These are phyloP conservation scores for Croton laevigatus DNA, from an alignment of 441 rosid genomes.

Conservation along the genomic window DNA sequence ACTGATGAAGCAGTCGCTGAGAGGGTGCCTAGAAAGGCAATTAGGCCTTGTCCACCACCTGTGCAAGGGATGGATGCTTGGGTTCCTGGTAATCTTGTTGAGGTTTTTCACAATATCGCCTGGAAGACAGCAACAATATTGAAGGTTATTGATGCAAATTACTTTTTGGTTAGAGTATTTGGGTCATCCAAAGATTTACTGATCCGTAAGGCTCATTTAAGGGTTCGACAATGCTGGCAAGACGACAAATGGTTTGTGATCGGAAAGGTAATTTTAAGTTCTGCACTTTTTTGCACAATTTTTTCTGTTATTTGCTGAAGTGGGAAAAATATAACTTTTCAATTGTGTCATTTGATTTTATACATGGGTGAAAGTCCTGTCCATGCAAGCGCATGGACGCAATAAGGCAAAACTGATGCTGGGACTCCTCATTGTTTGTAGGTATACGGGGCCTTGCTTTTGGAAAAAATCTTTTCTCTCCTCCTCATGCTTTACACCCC, in stretches of 20 bases:
- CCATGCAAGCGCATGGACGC: not conserved
- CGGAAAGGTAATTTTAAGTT: slow-evolving; percentile 34
- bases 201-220: slow-evolving; percentile 33
- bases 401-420: not conserved
- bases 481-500: not conserved
- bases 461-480: not conserved
- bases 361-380: not conserved
- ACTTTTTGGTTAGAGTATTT: slow-evolving; percentile 32
- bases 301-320: not conserved
- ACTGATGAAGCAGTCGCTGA: slow-evolving; percentile 22
- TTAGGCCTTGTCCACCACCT: slow-evolving; percentile 53
- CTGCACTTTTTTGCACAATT: not conserved
- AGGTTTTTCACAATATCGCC: slow-evolving; percentile 38
- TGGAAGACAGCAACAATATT: slow-evolving; percentile 44
- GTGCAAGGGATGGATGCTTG: slow-evolving; percentile 25
- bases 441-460: not conserved
- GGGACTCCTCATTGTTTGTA: not conserved
- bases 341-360: not conserved
- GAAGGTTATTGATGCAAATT: slow-evolving; percentile 19
- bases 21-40: slow-evolving; percentile 41
- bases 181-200: slow-evolving; percentile 25
- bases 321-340: slow-evolving; percentile 26
- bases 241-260: slow-evolving; percentile 41
- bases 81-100: slow-evolving; percentile 47
- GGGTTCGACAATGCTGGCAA: slow-evolving; percentile 46